Base-by-base conservation (phyloP, 2,329 filamentous ascomycete genomes). In the Fusarium citri region DNA sequence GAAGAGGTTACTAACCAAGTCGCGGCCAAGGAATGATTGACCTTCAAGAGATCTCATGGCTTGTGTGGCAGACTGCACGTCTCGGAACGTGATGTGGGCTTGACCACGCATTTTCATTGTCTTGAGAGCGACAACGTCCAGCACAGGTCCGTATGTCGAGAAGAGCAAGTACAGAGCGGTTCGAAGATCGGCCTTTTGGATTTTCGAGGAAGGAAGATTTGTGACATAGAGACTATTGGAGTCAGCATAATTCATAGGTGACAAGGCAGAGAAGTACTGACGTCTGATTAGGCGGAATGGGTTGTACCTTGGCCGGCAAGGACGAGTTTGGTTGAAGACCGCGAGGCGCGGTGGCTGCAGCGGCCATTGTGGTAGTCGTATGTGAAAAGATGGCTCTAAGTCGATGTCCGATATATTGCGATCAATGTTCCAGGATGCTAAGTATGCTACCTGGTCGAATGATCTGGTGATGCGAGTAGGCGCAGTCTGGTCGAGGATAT, bases 51-150 rank as follows among this genome's bases (percentile, higher is more conserved):
- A 90, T 71, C 95, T 87, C 93, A 99, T 93, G 3, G 96, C 96
- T 78, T 97, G 94, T 25, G 94, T 97, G 54, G 94, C 94, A n/a
- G 93, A 90, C 72, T 97, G 92, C 34, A 95, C 85, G 78, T 99
- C 95, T 62, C 93, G 89, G 79, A 94, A 98, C 16, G 96, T 92
- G 65, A 99, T 85, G 77, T 98, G 96, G 66, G 96, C 96, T 81
- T 99, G 96, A 5, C 96, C 96, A 51, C 96, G 91, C 94, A 98
- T 98, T 82, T 94, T 94, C 79, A 86, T 86, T 2, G 93, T 97
- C 83, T 94, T 97, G 74, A 98, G 85, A 30, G 93, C 93, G 50
- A 98, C 92, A 22, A 99, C 89, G 78, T 99, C 96, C 62, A 99
- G 88, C 18, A 99, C 92, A 1, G 94, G 90, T 42, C 96, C 96